A percentile compares a stretch with the other conserved stretches of the same genome.
phyloP scores from a whole-genome alignment of 176 grass and related monocot species.

The Aegilops longissima region DNA sequence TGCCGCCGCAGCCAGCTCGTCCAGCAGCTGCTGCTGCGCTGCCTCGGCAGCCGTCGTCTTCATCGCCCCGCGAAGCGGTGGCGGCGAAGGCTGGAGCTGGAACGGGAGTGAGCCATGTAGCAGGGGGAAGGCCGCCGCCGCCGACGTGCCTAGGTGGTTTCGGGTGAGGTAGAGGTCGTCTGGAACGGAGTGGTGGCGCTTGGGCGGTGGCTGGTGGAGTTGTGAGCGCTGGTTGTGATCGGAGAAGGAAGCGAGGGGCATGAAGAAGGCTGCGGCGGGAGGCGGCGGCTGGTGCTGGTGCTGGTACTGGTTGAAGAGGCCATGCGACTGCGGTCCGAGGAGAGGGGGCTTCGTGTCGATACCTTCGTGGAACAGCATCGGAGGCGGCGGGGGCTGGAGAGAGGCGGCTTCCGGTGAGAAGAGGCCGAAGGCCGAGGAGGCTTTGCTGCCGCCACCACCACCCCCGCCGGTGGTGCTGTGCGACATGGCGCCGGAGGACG shows the following conservation, averaged over 20 bases:
- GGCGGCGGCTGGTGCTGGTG: slow-evolving; percentile 48
- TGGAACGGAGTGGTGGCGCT: slow-evolving; percentile 46
- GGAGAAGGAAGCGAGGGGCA: slow-evolving; percentile 44
- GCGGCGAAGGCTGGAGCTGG: slow-evolving; percentile 58
- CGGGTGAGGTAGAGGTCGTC: slow-evolving; percentile 49
- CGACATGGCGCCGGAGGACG: slow-evolving; percentile 35
- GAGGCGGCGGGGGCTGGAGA: slow-evolving; percentile 36
- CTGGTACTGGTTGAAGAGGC: slow-evolving; percentile 51
- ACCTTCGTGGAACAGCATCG: slow-evolving; percentile 53
- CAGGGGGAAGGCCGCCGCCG: slow-evolving; percentile 28
- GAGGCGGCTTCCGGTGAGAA: slow-evolving; percentile 35
- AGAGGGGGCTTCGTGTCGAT: slow-evolving; percentile 56
- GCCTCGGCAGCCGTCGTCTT: slow-evolving; percentile 37
- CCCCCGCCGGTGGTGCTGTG: slow-evolving; percentile 26
- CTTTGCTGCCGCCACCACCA: slow-evolving; percentile 12
- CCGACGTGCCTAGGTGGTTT: slow-evolving; percentile 22
- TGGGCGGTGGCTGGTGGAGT: slow-evolving; percentile 50
- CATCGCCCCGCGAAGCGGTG: slow-evolving; percentile 25
- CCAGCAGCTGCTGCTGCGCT: slow-evolving; percentile 55
- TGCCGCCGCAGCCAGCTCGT: slow-evolving; percentile 68
- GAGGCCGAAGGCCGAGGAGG: slow-evolving; percentile 34
- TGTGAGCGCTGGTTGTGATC: slow-evolving; percentile 29
- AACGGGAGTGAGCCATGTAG: slow-evolving; percentile 40
- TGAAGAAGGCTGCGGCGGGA: slow-evolving; percentile 56
- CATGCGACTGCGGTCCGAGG: slow-evolving; percentile 31